A percentile compares a stretch with the other conserved stretches of the same genome.
Conservation (phyloP, 2,329 filamentous ascomycete species). For the Ophiostoma fasciatum region DNA sequence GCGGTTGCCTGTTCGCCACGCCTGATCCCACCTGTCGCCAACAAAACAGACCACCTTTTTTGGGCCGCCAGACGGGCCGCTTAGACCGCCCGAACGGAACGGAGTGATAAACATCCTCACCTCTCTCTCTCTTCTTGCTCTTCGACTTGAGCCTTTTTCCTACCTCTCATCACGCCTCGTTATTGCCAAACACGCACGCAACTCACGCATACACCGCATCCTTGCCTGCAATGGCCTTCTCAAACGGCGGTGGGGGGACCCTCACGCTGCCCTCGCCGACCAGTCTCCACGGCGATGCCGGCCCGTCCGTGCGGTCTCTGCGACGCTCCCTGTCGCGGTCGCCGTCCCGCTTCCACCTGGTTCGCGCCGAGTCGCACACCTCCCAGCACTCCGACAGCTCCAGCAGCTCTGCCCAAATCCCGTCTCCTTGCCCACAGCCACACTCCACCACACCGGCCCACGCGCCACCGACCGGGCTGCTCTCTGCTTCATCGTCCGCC, state of each 20-base stretch:
- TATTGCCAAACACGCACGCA: too few species aligned
- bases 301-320: constrained; percentile 61
- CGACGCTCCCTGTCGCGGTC: constrained; percentile 81
- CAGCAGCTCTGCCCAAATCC: constrained; percentile 40
- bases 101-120: too few species aligned
- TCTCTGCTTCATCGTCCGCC: constrained; percentile 6
- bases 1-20: constrained; percentile 4
- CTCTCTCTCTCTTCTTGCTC: not conserved
- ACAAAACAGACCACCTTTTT: not conserved
- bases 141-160: too few species aligned
- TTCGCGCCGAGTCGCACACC: constrained; percentile 31
- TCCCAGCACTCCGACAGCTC: constrained; percentile 35
- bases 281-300: constrained; percentile 67
- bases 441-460: constrained; percentile 11
- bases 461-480: not conserved
- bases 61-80: too few species aligned
- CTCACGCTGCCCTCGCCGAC: constrained; percentile 80
- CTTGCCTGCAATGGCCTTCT: constrained; percentile 36
- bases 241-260: constrained; percentile 52
- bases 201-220: too few species aligned
- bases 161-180: too few species aligned
- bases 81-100: too few species aligned
- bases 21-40: not conserved
- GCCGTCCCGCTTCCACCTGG: constrained; percentile 74
- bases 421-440: constrained; percentile 30